Conservation (phyloP, 176 grass and related monocot genomes). For the Paspalum vaginatum region DNA sequence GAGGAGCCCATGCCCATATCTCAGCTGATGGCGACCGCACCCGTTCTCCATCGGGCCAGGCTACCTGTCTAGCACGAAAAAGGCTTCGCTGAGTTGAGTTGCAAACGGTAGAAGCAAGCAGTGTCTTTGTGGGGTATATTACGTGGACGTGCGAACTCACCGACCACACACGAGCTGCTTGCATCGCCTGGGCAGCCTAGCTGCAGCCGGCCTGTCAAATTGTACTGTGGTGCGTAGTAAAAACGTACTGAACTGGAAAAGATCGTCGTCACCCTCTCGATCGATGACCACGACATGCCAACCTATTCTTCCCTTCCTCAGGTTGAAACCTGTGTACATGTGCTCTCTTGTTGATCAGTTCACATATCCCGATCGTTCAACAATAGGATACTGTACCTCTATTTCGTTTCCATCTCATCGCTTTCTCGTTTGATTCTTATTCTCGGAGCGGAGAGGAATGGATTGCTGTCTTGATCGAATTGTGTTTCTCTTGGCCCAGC, state of each 20-base stretch:
- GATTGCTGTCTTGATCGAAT: too few species aligned
- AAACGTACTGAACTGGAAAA: not conserved
- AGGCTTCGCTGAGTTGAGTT: not conserved
- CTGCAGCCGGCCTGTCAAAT: too few species aligned
- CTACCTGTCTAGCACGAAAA: not conserved
- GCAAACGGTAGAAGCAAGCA: not conserved
- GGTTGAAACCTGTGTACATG: not conserved
- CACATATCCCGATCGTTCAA: not conserved
- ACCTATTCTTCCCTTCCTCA: not conserved
- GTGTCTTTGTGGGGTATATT: too few species aligned
- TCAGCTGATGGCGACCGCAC: not conserved
- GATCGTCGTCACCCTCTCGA: not conserved
- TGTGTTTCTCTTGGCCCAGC: too few species aligned
- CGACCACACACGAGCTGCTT: not conserved
- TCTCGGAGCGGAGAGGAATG: too few species aligned
- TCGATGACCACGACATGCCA: not conserved
- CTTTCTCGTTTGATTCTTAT: too few species aligned
- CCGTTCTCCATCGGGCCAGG: not conserved
- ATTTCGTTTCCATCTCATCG: too few species aligned
- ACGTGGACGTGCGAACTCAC: not conserved
- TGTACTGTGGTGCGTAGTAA: too few species aligned
- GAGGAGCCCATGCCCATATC: not conserved
- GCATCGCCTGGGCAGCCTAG: too few species aligned
- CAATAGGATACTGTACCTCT: too few species aligned
- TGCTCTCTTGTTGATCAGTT: not conserved